Conservation (phyloP, 1,139 yeast species). For the Zygosaccharomyces pseudobailii region DNA sequence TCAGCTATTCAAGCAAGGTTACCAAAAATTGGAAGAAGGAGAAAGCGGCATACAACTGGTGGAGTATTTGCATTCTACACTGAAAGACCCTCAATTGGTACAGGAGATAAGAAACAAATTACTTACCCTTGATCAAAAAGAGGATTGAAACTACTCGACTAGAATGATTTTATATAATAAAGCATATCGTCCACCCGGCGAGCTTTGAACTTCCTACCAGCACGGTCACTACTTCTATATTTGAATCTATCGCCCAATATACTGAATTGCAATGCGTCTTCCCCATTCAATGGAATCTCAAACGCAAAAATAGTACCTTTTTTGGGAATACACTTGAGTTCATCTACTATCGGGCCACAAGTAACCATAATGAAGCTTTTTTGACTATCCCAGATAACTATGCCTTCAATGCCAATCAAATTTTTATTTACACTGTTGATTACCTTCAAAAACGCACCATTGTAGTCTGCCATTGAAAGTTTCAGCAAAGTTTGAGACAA, state of each 20-base stretch:
- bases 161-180: conserved; percentile 21
- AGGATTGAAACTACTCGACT: neutral
- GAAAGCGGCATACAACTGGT: conserved; percentile 18
- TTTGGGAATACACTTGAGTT: conserved; percentile 54
- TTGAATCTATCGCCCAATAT: conserved; percentile 78
- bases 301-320: conserved; percentile 55
- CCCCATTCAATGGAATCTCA: conserved; percentile 41
- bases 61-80: conserved; percentile 13
- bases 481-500: conserved; percentile 41
- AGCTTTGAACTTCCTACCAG: conserved; percentile 80
- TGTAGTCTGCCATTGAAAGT: conserved; percentile 75
- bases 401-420: conserved; percentile 64
- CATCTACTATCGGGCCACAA: conserved; percentile 48
- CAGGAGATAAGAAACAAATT: conserved; percentile 13
- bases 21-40: conserved; percentile 21
- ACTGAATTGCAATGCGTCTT: conserved; percentile 48
- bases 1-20: conserved; percentile 27
- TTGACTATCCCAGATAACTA: conserved; percentile 84
- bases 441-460: conserved; percentile 68
- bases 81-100: conserved; percentile 22
- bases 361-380: conserved; percentile 64
- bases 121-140: neutral
- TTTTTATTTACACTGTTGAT: conserved; percentile 53
- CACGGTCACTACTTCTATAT: conserved; percentile 72
- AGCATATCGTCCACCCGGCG: conserved; percentile 62